Percentiles rank a stretch among this genome's conserved stretches.
These are phyloP conservation scores for Eucalyptus decipiens DNA, from an alignment of 345 rosid species.

Conservation along the genomic window DNA sequence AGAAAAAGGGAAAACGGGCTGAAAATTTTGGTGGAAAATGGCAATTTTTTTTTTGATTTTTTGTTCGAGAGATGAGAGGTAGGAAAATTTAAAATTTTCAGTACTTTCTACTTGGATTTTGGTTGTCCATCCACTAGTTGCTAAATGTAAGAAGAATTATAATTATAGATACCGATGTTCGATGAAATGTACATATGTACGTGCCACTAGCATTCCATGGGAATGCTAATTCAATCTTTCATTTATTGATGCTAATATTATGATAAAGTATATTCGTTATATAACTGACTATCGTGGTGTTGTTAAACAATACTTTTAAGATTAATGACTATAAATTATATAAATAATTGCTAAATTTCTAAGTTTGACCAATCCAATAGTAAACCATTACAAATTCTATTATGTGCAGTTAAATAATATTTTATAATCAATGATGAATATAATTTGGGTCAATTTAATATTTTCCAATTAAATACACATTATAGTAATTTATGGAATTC, in stretches of 20 bases:
- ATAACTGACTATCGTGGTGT: not conserved
- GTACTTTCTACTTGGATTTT: not conserved
- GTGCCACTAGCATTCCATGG: not conserved
- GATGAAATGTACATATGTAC: not conserved
- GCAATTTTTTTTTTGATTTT: not conserved
- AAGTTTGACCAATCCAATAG: not conserved
- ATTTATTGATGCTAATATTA: not conserved
- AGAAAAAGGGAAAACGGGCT: not conserved
- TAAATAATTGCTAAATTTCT: not conserved
- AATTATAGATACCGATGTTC: not conserved
- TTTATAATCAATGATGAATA: not conserved
- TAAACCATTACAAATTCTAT: not conserved
- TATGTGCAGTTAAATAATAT: not conserved
- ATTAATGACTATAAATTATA: not conserved
- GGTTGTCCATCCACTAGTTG: fast-evolving
- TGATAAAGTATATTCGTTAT: not conserved
- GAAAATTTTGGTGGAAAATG: not conserved
- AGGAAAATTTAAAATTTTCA: not conserved
- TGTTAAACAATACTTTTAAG: not conserved
- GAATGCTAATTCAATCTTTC: not conserved
- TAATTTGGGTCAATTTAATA: not conserved
- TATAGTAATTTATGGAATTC: not conserved
- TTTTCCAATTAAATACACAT: not conserved
- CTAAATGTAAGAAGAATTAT: not conserved
- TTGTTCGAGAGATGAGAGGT: not conserved